Percentiles rank a stretch among this genome's conserved stretches.
phyloP scores from a whole-genome alignment of 805 yeast species.

The Zygoascus flipseniorum region DNA sequence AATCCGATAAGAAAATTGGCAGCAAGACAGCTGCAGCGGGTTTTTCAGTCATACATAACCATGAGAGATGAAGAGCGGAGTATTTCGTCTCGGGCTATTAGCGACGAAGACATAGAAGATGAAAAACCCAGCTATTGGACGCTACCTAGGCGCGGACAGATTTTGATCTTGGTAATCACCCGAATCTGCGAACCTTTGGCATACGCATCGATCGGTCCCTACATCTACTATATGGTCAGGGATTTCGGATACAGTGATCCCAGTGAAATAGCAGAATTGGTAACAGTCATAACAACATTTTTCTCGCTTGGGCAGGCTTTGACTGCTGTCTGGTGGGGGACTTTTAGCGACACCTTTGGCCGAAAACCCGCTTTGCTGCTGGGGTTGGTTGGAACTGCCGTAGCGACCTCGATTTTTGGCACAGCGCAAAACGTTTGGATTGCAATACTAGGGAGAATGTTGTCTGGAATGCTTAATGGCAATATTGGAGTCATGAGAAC shows the following conservation, averaged over 20 bases:
- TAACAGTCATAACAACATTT: constrained; percentile 42
- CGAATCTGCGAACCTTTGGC: constrained; percentile 56
- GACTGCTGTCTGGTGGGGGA: constrained; percentile 53
- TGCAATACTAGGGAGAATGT: constrained; percentile 45
- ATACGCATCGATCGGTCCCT: constrained; percentile 55
- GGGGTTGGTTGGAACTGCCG: constrained; percentile 47
- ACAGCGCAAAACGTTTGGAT: constrained; percentile 43
- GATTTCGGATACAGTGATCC: constrained; percentile 37
- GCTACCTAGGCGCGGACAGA: constrained; percentile 19
- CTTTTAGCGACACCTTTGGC: constrained; percentile 44
- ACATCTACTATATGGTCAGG: constrained; percentile 53
- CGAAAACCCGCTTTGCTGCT: constrained; percentile 44
- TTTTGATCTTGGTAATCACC: constrained; percentile 15
- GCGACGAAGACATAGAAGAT: not conserved
- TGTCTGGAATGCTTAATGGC: constrained; percentile 52
- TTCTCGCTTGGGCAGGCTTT: constrained; percentile 54
- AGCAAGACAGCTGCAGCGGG: not conserved
- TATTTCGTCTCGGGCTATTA: not conserved
- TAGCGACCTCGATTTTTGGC: constrained; percentile 43
- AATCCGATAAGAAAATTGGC: not conserved
- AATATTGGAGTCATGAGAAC: constrained; percentile 58
- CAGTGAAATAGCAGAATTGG: constrained; percentile 27
- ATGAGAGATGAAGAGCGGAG: not conserved
- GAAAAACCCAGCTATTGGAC: constrained; percentile 14
- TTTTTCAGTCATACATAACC: not conserved